Percentiles rank a stretch among this genome's conserved stretches.
Conservation (phyloP, 257 asterid genomes). For the Nicotiana knightiana region DNA sequence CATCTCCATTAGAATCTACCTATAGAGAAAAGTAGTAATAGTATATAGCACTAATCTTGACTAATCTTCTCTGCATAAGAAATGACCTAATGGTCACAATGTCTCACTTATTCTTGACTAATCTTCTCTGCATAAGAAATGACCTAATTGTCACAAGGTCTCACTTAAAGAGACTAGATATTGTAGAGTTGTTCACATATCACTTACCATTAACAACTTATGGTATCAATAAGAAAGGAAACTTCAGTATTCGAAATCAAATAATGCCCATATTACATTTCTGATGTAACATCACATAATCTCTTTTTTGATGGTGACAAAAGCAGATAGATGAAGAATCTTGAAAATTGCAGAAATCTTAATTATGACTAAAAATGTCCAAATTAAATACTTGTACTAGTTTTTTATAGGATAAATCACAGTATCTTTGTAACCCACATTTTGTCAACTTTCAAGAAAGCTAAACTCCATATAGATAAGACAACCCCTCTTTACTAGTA, state of each 20-base stretch:
- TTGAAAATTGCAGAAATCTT: conserved; percentile 5
- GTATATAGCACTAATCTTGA: too few species aligned
- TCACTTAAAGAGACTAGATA: not conserved
- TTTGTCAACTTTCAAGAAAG: too few species aligned
- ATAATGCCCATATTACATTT: not conserved
- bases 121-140: not conserved
- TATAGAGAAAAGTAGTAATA: too few species aligned
- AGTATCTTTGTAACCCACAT: not conserved
- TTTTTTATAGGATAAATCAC: not conserved
- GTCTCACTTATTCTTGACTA: too few species aligned
- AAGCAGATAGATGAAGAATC: conserved; percentile 5
- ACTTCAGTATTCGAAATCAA: not conserved
- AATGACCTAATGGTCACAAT: too few species aligned
- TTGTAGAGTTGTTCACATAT: not conserved
- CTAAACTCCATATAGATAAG: too few species aligned
- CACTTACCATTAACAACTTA: not conserved
- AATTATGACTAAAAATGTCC: not conserved
- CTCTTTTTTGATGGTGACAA: conserved; percentile 4
- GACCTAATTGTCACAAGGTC: not conserved
- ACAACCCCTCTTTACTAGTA: too few species aligned
- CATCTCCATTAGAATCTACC: too few species aligned
- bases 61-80: too few species aligned
- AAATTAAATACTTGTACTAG: too few species aligned
- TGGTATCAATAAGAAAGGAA: not conserved
- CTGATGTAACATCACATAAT: too few species aligned